phyloP scores from a whole-genome alignment of 345 rosid genomes.

The Eucalyptus albens region DNA sequence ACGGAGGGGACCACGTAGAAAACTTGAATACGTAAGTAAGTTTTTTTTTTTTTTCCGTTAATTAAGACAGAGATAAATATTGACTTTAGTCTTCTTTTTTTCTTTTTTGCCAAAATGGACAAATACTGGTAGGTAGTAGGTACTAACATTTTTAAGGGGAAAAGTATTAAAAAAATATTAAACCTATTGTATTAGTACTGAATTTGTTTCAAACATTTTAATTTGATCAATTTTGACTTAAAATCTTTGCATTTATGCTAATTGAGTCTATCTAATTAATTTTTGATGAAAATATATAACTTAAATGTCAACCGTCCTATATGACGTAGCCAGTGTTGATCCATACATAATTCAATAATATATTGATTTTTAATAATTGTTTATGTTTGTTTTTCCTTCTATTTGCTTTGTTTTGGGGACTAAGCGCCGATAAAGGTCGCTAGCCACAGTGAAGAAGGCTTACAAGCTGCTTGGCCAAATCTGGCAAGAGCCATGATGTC shows the following conservation, averaged over 20 bases:
- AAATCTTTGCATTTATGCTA: not conserved
- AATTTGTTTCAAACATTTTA: too few relatives aligned
- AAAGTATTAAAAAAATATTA: too few relatives aligned
- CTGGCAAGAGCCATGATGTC: not conserved
- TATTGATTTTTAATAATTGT: too few relatives aligned
- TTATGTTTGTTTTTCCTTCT: not conserved
- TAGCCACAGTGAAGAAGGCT: not conserved
- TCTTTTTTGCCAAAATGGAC: not conserved
- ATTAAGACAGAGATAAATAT: not conserved
- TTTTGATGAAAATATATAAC: fast-evolving
- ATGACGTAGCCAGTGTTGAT: fast-evolving
- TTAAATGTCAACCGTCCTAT: fast-evolving
- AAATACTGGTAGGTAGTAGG: not conserved
- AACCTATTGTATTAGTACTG: fast-evolving
- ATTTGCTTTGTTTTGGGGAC: not conserved
- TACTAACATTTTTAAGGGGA: not conserved
- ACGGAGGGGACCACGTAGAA: not conserved
- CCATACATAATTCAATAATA: too few relatives aligned
- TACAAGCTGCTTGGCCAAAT: not conserved
- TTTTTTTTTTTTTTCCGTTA: not conserved
- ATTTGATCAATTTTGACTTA: too few relatives aligned
- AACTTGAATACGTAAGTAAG: not conserved
- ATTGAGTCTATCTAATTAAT: not conserved
- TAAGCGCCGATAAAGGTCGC: fast-evolving
- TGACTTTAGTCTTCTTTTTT: not conserved